phyloP scores from a whole-genome alignment of 2,329 filamentous ascomycete species.

The Epichloe sibirici region DNA sequence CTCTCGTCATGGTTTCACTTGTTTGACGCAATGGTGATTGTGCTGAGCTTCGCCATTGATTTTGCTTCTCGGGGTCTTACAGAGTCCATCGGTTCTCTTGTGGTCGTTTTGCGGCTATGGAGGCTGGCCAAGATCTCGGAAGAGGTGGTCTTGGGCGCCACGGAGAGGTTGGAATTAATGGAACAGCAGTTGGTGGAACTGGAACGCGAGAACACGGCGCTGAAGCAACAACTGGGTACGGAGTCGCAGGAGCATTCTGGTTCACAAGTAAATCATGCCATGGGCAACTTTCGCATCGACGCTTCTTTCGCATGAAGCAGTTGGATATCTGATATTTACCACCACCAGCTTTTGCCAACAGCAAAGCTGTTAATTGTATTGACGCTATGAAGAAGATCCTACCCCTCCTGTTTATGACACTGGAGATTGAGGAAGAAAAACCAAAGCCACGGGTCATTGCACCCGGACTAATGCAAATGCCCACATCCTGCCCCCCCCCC shows the following conservation, averaged over 20 bases:
- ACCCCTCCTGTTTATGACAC: not conserved
- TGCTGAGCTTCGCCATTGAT: constrained; percentile 50
- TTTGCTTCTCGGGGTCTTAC: constrained; percentile 45
- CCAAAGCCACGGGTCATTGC: not conserved
- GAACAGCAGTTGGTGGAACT: constrained; percentile 38
- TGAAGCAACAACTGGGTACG: constrained; percentile 12
- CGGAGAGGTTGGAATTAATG: constrained; percentile 49
- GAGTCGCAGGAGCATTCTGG: constrained; percentile 9
- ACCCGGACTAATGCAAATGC: constrained; percentile 11
- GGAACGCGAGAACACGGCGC: constrained; percentile 30
- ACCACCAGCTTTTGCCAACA: not conserved
- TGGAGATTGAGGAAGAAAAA: not conserved
- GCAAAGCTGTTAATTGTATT: not conserved
- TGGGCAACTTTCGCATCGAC: not conserved
- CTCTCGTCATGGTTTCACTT: constrained; percentile 47
- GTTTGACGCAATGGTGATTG: constrained; percentile 52
- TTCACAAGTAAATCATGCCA: constrained; percentile 5
- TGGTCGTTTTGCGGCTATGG: constrained; percentile 55
- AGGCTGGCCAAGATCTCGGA: constrained; percentile 60
- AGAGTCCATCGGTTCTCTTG: constrained; percentile 53
- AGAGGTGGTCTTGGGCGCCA: constrained; percentile 50
- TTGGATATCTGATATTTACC: not conserved
- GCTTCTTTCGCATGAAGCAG: not conserved
- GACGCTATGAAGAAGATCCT: not conserved
- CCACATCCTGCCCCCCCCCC: constrained; percentile 15